These are phyloP conservation scores for Neurospora sp. DNA, from an alignment of 495 filamentous ascomycete genomes.

Conservation along the genomic window DNA sequence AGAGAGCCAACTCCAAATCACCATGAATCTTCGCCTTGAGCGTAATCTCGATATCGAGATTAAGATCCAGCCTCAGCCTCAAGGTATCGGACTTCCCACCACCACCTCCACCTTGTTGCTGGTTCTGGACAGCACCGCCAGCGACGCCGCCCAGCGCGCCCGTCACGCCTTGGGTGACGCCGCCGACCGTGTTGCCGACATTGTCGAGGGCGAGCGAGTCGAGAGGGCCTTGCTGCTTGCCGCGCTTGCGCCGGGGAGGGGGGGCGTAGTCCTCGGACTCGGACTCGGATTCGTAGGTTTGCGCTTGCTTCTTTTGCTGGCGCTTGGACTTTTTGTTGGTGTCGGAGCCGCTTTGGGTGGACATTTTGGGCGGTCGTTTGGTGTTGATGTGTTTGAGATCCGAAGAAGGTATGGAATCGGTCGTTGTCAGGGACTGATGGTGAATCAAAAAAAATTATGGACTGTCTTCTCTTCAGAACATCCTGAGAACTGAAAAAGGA, in stretches of 20 bases:
- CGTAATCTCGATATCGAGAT: constrained; percentile 82
- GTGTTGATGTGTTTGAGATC: not conserved
- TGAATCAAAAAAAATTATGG: no score
- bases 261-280: constrained; percentile 28
- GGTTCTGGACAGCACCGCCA: constrained; percentile 25
- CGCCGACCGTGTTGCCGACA: constrained; percentile 55
- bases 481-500: constrained; percentile 1
- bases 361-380: constrained; percentile 14
- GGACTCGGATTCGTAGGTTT: constrained; percentile 31
- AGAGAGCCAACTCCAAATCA: constrained; percentile 72
- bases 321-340: constrained; percentile 19
- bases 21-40: constrained; percentile 91
- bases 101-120: constrained; percentile 39
- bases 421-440: not conserved
- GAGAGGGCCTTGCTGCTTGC: constrained; percentile 39
- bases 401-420: no score
- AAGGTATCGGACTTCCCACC: constrained; percentile 53
- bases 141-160: constrained; percentile 49
- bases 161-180: constrained; percentile 46
- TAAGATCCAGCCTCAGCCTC: constrained; percentile 67
- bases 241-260: constrained; percentile 24
- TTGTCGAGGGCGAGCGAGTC: constrained; percentile 51
- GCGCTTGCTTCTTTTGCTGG: constrained; percentile 17
- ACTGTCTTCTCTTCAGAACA: not conserved
- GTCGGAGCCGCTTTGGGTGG: constrained; percentile 26